Percentiles rank a stretch among this genome's conserved stretches.
These are phyloP conservation scores for Diaporthe humulicola DNA, from an alignment of 2,329 filamentous ascomycete species.

Conservation along the genomic window DNA sequence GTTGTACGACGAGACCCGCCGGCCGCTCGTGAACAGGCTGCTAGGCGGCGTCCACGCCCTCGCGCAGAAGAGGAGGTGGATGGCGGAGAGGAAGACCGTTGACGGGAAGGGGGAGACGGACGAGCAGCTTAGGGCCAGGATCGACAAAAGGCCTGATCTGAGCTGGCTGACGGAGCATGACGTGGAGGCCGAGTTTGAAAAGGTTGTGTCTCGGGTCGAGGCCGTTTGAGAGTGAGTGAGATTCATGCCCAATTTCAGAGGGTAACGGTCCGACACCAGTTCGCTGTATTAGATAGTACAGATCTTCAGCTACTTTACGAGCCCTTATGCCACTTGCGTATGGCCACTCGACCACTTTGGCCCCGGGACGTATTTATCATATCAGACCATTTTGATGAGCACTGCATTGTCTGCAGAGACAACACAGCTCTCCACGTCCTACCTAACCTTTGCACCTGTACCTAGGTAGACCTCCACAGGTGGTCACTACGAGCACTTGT, in stretches of 20 bases:
- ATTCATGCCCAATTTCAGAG: neutral
- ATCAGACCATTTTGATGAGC: no score
- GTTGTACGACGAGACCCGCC: conserved; percentile 51
- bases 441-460: no score
- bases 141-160: conserved; percentile 52
- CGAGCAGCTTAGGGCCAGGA: conserved; percentile 50
- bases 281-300: no score
- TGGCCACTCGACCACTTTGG: no score
- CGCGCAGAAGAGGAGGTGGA: conserved; percentile 33
- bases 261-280: neutral
- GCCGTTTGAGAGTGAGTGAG: neutral
- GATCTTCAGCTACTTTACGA: no score
- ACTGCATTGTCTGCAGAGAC: no score
- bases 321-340: no score
- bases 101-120: conserved; percentile 49
- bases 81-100: neutral
- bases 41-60: conserved; percentile 48
- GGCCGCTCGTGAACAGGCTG: conserved; percentile 51
- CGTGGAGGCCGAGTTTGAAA: conserved; percentile 53
- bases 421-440: no score
- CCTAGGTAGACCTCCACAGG: no score
- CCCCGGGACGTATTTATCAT: no score
- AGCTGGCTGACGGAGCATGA: conserved; percentile 62
- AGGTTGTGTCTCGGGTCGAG: neutral
- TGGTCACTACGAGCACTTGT: no score